Conservation (phyloP, 2,329 filamentous ascomycete species). For the Fusarium sp. region DNA sequence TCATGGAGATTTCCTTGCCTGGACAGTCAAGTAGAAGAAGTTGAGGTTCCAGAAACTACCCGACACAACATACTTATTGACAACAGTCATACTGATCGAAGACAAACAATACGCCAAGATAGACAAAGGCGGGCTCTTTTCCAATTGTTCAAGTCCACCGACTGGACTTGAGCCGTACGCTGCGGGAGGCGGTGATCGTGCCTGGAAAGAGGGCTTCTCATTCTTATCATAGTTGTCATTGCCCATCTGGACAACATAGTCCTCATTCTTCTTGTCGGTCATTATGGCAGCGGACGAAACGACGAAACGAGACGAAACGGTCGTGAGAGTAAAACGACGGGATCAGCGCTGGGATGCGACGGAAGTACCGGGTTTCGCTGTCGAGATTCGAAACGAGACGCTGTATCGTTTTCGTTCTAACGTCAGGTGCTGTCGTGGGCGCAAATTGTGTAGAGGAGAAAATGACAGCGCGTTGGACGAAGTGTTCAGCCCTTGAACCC, state of each 20-base stretch:
- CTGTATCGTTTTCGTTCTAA: not conserved
- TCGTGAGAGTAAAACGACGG: not conserved
- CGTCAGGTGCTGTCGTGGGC: not conserved
- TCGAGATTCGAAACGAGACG: constrained; percentile 12
- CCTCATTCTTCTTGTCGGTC: constrained; percentile 90
- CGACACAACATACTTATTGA: constrained; percentile 98
- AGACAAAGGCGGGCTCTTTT: constrained; percentile 80
- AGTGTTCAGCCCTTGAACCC: not conserved
- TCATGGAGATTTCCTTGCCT: constrained; percentile 66
- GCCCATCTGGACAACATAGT: constrained; percentile 76
- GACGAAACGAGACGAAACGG: constrained; percentile 39
- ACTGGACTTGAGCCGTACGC: constrained; percentile 25
- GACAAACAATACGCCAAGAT: constrained; percentile 91
- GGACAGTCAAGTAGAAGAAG: constrained; percentile 91
- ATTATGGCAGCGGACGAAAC: constrained; percentile 55
- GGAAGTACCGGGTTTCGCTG: constrained; percentile 11
- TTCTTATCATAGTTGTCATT: constrained; percentile 61
- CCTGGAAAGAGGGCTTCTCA: constrained; percentile 62
- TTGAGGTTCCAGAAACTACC: constrained; percentile 93
- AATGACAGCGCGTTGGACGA: not conserved
- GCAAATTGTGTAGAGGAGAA: constrained; percentile 4
- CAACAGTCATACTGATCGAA: constrained; percentile 99
- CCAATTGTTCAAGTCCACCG: constrained; percentile 53
- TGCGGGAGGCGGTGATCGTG: constrained; percentile 36
- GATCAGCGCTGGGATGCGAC: constrained; percentile 26